Evolutionary conservation across 148 eudicot genomes (phyloP), one percentile per base, ranked within the genome.

Genomic region (Vaccinium myrtillus): DNA sequence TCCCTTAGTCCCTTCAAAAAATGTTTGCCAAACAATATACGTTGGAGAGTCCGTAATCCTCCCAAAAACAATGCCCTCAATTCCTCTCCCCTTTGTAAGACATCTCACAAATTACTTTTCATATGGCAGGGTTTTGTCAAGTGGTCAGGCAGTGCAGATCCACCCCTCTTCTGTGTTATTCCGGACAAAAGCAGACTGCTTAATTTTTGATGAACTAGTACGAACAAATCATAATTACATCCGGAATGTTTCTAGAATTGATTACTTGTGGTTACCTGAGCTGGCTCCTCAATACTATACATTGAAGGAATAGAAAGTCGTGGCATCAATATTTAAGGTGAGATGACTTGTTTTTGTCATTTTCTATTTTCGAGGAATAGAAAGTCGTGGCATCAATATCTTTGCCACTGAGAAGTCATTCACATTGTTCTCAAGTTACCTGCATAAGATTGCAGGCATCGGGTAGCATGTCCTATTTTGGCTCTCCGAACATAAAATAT

Each of bases 221-320:
- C 86, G 87, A 83, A 97, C 98, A 32, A 95, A 83, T 83, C 89
- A 94, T 80, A 91, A 89, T 81, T 97, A 94, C 87, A 88, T 97
- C 61, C 95, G 94, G 55, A 91, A 92, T 49, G 88, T 97, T 75
- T 88, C 96, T 27, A 91, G 92, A 85, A 91, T 95, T 75, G 98
- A 97, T 81, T 94, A 93, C 69, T 84, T 91, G 88, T 97, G 99
- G 99, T 88, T 97, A 84, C 90, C 94, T 27, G 99, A 97, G 91
- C 89, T 97, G 85, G 99, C 98, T 87, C 95, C 98, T 82, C 91
- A 90, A 48, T 90, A 65, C 74, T 91, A 84, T 67, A 79, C 89
- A 77, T 73, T 87, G 83, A 80, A 83, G 83, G 87, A 88, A 53
- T 89, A n/a, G n/a, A n/a, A n/a, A n/a, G n/a, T n/a, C n/a, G n/a